Evolutionary conservation across 2,329 filamentous ascomycete genomes (phyloP).

Genomic region (Sarocladium brachiariae): DNA sequence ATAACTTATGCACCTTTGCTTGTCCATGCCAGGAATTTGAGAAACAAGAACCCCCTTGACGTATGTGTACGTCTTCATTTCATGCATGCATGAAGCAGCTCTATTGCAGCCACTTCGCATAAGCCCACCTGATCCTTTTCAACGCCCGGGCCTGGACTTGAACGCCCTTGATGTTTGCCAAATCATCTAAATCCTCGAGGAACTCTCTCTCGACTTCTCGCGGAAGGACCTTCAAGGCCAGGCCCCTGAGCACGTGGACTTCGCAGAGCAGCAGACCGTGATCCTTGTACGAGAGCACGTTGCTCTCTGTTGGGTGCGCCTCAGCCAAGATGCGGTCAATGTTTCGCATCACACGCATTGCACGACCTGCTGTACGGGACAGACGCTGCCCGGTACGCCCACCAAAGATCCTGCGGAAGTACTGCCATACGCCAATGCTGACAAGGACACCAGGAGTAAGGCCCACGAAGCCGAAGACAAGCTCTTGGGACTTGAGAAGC

Average conservation of each 20-base stretch:
- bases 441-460: constrained; percentile 91
- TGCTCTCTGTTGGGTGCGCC: constrained; percentile 63
- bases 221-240: constrained; percentile 56
- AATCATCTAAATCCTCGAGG: constrained; percentile 76
- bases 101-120: constrained; percentile 62
- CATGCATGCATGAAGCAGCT: background rate
- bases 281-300: constrained; percentile 80
- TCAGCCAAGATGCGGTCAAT: constrained; percentile 74
- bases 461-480: constrained; percentile 96
- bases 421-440: constrained; percentile 65
- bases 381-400: constrained; percentile 61
- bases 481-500: constrained; percentile 88
- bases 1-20: too few relatives aligned
- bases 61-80: too few relatives aligned
- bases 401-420: constrained; percentile 63
- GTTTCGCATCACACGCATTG: constrained; percentile 74
- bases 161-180: constrained; percentile 76
- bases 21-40: too few relatives aligned
- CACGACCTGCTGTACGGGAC: constrained; percentile 59
- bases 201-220: constrained; percentile 75
- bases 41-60: too few relatives aligned
- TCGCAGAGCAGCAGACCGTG: constrained; percentile 87
- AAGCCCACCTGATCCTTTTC: constrained; percentile 83
- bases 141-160: constrained; percentile 72
- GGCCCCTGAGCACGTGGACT: constrained; percentile 71